Evolutionary conservation across 306 rosid genomes (phyloP).

Genomic region (Albizia julibrissin): DNA sequence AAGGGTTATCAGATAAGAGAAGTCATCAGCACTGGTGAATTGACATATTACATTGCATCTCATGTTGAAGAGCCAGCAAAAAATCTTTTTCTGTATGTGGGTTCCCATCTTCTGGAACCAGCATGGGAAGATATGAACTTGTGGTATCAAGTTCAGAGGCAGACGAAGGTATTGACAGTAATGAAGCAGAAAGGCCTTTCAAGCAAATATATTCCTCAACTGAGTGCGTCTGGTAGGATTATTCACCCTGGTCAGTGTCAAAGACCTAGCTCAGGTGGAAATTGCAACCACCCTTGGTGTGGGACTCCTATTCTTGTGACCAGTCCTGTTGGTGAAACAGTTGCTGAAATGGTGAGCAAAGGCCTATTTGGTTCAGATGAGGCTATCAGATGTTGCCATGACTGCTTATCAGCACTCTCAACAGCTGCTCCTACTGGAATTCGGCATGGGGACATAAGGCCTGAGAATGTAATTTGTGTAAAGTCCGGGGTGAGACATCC

Average conservation of each 20-base stretch:
- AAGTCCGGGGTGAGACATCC: slow-evolving; percentile 59
- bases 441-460: slow-evolving; percentile 92
- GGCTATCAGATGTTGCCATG: slow-evolving; percentile 89
- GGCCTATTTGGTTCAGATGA: slow-evolving; percentile 78
- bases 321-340: slow-evolving; percentile 90
- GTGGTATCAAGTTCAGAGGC: slow-evolving; percentile 99
- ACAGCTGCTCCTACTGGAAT: slow-evolving; percentile 78
- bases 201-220: slow-evolving; percentile 81
- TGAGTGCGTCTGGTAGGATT: slow-evolving; percentile 92
- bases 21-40: slow-evolving; percentile 54
- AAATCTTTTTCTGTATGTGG: slow-evolving; percentile 72
- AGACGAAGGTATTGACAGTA: slow-evolving; percentile 80
- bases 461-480: slow-evolving; percentile 83
- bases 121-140: slow-evolving; percentile 99
- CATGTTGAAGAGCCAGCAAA: slow-evolving; percentile 81
- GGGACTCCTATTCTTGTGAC: slow-evolving; percentile 96
- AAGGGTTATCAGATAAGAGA: slow-evolving; percentile 85
- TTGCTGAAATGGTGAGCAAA: slow-evolving; percentile 61
- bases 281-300: slow-evolving; percentile 96
- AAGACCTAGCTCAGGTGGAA: slow-evolving; percentile 85
- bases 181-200: slow-evolving; percentile 90
- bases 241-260: slow-evolving; percentile 91
- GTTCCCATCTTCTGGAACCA: slow-evolving; percentile 88
- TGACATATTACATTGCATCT: slow-evolving; percentile 71
- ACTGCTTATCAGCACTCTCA: slow-evolving; percentile 91